phyloP scores from a whole-genome alignment of 2,329 filamentous ascomycete species.

The Emmonsiellopsis sp. region DNA sequence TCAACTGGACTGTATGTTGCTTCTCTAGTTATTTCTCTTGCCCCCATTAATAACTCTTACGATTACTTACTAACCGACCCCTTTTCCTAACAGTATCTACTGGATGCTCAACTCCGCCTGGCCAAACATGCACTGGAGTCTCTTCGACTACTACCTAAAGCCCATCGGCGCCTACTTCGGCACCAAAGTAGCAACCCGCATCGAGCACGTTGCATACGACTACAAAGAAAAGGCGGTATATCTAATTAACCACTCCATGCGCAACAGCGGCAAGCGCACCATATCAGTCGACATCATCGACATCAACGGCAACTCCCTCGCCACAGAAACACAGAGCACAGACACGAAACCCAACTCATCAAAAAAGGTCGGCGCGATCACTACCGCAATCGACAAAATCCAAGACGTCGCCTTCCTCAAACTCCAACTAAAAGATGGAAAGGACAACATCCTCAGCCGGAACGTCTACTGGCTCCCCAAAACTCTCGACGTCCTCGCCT shows the following conservation, averaged over 20 bases:
- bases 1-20: conserved; percentile 43
- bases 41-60: neutral
- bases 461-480: conserved; percentile 54
- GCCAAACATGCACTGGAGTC: conserved; percentile 57
- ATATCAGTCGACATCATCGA: conserved; percentile 45
- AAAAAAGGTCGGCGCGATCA: conserved; percentile 27
- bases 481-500: conserved; percentile 43
- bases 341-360: conserved; percentile 40
- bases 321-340: conserved; percentile 21
- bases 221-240: conserved; percentile 40
- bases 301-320: conserved; percentile 37
- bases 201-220: conserved; percentile 50
- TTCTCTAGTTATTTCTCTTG: neutral
- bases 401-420: conserved; percentile 43
- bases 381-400: conserved; percentile 25
- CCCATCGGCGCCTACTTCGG: conserved; percentile 53
- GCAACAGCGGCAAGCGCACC: conserved; percentile 30
- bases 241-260: conserved; percentile 47
- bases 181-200: conserved; percentile 41
- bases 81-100: conserved; percentile 39
- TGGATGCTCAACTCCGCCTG: conserved; percentile 62
- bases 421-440: conserved; percentile 35
- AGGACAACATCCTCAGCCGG: conserved; percentile 36
- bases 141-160: conserved; percentile 55
- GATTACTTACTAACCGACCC: neutral